Conservation (phyloP, 2,329 filamentous ascomycete species). For the Grosmannia serpens region DNA sequence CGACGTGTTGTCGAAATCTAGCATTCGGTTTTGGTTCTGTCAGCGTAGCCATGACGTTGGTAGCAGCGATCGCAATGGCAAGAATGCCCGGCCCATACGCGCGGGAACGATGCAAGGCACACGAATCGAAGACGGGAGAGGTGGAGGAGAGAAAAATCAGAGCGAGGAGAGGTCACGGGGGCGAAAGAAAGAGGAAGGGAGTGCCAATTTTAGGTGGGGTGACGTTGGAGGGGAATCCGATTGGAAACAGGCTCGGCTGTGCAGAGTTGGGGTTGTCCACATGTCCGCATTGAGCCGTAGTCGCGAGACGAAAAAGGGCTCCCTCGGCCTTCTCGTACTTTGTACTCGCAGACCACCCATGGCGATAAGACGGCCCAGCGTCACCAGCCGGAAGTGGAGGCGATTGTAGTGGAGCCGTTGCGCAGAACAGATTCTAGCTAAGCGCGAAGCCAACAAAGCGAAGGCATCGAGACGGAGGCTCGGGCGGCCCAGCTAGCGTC, state of each 20-base stretch:
- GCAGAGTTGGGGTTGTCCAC: background rate
- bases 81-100: background rate
- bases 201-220: conserved; percentile 5
- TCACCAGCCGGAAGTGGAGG: background rate
- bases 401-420: background rate
- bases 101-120: background rate
- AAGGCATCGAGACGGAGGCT: background rate
- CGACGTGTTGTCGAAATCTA: conserved; percentile 49
- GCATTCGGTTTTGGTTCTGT: conserved; percentile 23
- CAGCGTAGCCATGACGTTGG: conserved; percentile 24
- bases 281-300: background rate
- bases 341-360: background rate
- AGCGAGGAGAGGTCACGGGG: background rate
- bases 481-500: background rate
- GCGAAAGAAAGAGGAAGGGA: background rate
- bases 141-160: background rate
- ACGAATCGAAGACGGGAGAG: background rate
- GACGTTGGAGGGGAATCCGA: background rate
- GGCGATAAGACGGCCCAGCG: background rate
- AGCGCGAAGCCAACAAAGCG: background rate
- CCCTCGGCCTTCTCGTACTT: background rate
- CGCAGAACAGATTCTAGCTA: background rate
- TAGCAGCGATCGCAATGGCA: background rate
- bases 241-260: background rate
- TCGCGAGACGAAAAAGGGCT: background rate